Conservation (phyloP, 352 stramenopile genomes). For the Phytophthora tubulina region DNA sequence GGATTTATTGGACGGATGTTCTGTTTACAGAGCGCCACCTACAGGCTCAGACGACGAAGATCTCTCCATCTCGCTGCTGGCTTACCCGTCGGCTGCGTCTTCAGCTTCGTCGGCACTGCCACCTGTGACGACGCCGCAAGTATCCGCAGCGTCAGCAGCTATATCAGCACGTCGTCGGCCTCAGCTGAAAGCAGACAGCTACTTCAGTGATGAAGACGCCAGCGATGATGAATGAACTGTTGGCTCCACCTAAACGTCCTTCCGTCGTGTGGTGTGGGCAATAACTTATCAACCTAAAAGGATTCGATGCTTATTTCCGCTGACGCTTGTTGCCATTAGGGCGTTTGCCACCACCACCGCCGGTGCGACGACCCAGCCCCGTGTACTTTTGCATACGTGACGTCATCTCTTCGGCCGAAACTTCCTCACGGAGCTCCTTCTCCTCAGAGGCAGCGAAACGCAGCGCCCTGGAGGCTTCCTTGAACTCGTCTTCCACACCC, state of each 20-base stretch:
- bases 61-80: slow-evolving; percentile 74
- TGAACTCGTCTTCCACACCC: slow-evolving; percentile 82
- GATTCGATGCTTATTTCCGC: slow-evolving; percentile 53
- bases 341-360: slow-evolving; percentile 27
- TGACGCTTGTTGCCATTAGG: slow-evolving; percentile 61
- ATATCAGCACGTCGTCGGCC: slow-evolving; percentile 39
- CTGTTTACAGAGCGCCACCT: slow-evolving; percentile 52
- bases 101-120: slow-evolving; percentile 9
- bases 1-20: slow-evolving; percentile 15
- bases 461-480: slow-evolving; percentile 63
- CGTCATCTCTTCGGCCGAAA: slow-evolving; percentile 87
- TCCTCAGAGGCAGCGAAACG: slow-evolving; percentile 73
- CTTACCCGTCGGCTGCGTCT: slow-evolving; percentile 52
- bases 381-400: slow-evolving; percentile 89
- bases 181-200: slow-evolving; percentile 53
- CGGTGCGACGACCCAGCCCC: slow-evolving; percentile 60
- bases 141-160: slow-evolving; percentile 23
- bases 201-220: slow-evolving; percentile 85
- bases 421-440: slow-evolving; percentile 78
- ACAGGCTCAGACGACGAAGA: slow-evolving; percentile 63
- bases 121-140: background rate
- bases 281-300: slow-evolving; percentile 44
- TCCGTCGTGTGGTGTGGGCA: slow-evolving; percentile 18
- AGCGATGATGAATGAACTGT: slow-evolving; percentile 59
- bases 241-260: background rate